These are phyloP conservation scores for Gymnopilus junonius DNA, from an alignment of 768 basidiomycete genomes.

Conservation along the genomic window DNA sequence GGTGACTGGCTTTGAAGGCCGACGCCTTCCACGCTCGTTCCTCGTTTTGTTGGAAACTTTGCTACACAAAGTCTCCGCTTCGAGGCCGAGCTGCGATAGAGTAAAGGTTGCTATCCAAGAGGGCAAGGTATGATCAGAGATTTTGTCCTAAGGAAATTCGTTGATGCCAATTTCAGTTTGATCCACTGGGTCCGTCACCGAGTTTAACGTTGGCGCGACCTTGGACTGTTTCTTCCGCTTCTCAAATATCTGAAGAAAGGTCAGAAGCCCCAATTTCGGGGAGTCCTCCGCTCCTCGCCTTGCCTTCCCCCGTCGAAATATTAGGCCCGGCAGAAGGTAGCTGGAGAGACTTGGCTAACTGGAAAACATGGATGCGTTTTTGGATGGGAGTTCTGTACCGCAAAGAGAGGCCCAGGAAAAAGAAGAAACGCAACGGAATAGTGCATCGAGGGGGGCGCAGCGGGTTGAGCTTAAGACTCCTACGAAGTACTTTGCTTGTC, in stretches of 20 bases:
- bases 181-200: slow-evolving; percentile 19
- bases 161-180: slow-evolving; percentile 21
- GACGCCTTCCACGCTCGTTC: slow-evolving; percentile 74
- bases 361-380: slow-evolving; percentile 9
- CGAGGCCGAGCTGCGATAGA: slow-evolving; percentile 75
- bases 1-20: slow-evolving; percentile 61
- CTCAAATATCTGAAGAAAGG: neutral
- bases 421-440: neutral
- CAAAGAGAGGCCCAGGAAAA: neutral
- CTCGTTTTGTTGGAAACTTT: slow-evolving; percentile 76
- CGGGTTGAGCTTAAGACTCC: slow-evolving; percentile 13
- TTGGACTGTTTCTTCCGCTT: neutral
- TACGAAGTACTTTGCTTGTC: slow-evolving; percentile 23
- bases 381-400: neutral
- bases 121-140: slow-evolving; percentile 61
- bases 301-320: slow-evolving; percentile 28
- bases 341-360: slow-evolving; percentile 17
- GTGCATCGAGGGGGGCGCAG: neutral
- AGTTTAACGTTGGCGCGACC: slow-evolving; percentile 22
- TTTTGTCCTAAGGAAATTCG: neutral
- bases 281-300: slow-evolving; percentile 17
- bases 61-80: slow-evolving; percentile 59
- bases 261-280: neutral
- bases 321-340: slow-evolving; percentile 25
- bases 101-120: slow-evolving; percentile 71